Base-by-base conservation (phyloP, 768 basidiomycete species). In the Mycena filopes region DNA sequence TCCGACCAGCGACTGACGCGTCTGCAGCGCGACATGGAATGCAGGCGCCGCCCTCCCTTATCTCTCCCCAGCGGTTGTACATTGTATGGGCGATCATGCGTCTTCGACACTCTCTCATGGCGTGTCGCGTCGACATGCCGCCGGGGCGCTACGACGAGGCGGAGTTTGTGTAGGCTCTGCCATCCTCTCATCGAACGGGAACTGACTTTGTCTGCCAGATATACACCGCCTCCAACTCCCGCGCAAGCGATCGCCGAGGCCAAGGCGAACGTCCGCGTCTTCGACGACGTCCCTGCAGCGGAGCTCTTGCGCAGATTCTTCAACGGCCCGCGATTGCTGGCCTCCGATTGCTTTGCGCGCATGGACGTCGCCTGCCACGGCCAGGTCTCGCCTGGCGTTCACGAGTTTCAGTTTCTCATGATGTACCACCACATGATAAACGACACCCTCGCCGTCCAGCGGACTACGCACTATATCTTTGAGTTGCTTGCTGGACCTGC, bases 391-490 rank as follows among this genome's bases (percentile, higher is more conserved):
- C 57, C 47, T 13, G 62, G 62, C 28, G 63, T 63, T n/a, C 69
- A 67, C 4, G 75, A 82, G 47, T 83, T 80, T 70, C 80, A 88
- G 65, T 65, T 88, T 42, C 74, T 85, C 72, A 78, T 88, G 41
- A 82, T 83, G 60, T 82, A 82, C 3, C 80, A 83, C 46, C 87
- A 89, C 67, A 87, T 83, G 71, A 74, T 88, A 38, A 86, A 86
- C 40, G 87, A 89, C 62, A 86, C 86, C 23, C 85, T 87, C 81
- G 84, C 85, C 0, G 72, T 88, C 15, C 85, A 87, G 65, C 75
- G 78, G 55, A 83, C 83, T 42, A 82, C 83, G 36, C 85, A 87
- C 69, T 84, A 85, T 66, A 82, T 88, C 58, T 83, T 87, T 70
- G 74, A 75, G 15, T 71, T 89, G 7, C 75, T 88, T 25, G 83